Percentiles rank a stretch among this genome's conserved stretches.
These are phyloP conservation scores for Candida ovalis DNA, from an alignment of 805 yeast species.

Conservation along the genomic window DNA sequence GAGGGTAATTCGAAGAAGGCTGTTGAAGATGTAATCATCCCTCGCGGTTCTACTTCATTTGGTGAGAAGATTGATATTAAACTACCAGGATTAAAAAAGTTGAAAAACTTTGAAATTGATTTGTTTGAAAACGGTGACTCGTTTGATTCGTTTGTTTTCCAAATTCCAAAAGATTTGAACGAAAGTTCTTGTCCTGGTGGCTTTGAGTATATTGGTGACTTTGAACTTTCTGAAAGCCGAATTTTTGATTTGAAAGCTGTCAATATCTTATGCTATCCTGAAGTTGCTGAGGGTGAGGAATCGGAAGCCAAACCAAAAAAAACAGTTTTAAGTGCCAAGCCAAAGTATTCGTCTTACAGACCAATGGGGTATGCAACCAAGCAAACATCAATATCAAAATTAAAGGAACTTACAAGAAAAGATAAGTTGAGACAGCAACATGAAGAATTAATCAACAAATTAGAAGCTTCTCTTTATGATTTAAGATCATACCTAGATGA, in stretches of 20 bases:
- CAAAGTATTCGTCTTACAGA: slow-evolving; percentile 38
- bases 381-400: slow-evolving; percentile 40
- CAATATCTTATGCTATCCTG: slow-evolving; percentile 29
- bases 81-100: slow-evolving; percentile 37
- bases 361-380: slow-evolving; percentile 49
- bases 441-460: slow-evolving; percentile 59
- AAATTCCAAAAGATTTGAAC: slow-evolving; percentile 22
- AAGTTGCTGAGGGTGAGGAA: slow-evolving; percentile 11
- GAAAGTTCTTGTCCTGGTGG: slow-evolving; percentile 37
- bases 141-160: slow-evolving; percentile 8
- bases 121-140: slow-evolving; percentile 31
- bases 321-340: slow-evolving; percentile 22
- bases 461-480: slow-evolving; percentile 72
- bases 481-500: slow-evolving; percentile 59
- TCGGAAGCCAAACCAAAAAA: slow-evolving; percentile 18
- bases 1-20: slow-evolving; percentile 24
- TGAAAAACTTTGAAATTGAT: slow-evolving; percentile 31
- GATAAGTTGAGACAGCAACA: slow-evolving; percentile 53
- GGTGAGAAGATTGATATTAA: slow-evolving; percentile 31
- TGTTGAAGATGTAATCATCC: slow-evolving; percentile 37
- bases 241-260: slow-evolving; percentile 44
- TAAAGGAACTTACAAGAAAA: slow-evolving; percentile 47
- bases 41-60: slow-evolving; percentile 41
- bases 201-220: slow-evolving; percentile 27
- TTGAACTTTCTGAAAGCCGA: slow-evolving; percentile 27